Base-by-base conservation (phyloP, 768 basidiomycete species). In the Trametes cinnabarina region DNA sequence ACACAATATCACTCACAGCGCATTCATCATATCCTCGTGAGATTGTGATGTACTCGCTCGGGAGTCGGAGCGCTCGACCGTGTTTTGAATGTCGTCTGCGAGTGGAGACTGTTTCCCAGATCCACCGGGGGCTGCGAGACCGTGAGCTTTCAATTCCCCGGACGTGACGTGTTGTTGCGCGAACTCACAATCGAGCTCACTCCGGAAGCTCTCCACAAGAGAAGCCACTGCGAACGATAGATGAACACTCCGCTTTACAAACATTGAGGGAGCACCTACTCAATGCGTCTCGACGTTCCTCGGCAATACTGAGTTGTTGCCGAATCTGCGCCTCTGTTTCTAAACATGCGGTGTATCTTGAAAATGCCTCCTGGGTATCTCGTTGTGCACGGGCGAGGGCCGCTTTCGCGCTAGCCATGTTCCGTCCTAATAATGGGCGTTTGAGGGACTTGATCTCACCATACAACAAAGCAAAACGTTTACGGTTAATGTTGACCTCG, bases 361-460 rank as follows among this genome's bases (percentile, higher is more conserved):
- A 77, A 65, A 88, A 87, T 3, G 86, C 81, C 41, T 88, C 87
- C 64, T 88, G 85, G 0, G 86, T 85, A 48, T 88, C 86, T 65
- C 85, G 83, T 66, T 86, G 86, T 20, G 86, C 84, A 42, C 86
- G 79, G 42, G 78, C 65, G n/a, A 88, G 74, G 4, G 83, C 76
- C 46, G 77, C 76, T 30, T 86, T 84, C 19, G 85, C 80, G 48
- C 79, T 81, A 69, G 84, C 82, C 43, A 90, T 75, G 60, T 80
- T 80, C 77, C 85, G 80, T 64, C 82, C 83, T 86, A 69, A 63
- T 40, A 44, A 28, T 22, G 56, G 34, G 37, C 53, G 55, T 8
- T 6, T 65, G 59, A 63, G 52, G 48, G 34, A 48, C 39, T 32
- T 20, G 28, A 41, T 23, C 14, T 9, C 26, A 1, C n/a, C 14